Conservation (phyloP, 305 asterid species). For the Galium porrigens region DNA sequence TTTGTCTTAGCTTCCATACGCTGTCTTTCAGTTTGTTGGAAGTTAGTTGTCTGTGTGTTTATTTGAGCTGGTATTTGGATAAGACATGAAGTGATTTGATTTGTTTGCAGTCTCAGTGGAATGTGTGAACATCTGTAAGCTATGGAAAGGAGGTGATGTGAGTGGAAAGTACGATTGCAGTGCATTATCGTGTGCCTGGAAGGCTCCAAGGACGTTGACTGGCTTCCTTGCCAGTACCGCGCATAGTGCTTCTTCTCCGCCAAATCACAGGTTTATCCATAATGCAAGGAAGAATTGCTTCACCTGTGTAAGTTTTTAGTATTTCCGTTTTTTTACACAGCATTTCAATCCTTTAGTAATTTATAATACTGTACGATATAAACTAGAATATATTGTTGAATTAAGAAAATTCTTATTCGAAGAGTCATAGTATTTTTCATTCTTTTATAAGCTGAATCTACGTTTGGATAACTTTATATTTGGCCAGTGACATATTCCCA, state of each 20-base stretch:
- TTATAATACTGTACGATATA: neutral
- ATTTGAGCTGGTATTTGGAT: conserved; percentile 7
- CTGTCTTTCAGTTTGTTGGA: neutral
- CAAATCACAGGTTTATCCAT: conserved; percentile 23
- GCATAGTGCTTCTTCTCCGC: conserved; percentile 31
- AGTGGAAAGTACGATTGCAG: conserved; percentile 57
- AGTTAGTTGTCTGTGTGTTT: neutral
- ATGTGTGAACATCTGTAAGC: conserved; percentile 57
- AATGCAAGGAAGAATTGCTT: conserved; percentile 29
- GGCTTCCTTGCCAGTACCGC: conserved; percentile 81
- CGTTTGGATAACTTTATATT: neutral
- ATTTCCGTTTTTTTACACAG: neutral
- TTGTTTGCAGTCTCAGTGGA: conserved; percentile 44
- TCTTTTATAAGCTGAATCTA: neutral
- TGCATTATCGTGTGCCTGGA: conserved; percentile 63
- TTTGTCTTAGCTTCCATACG: neutral
- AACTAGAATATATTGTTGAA: neutral
- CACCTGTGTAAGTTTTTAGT: conserved; percentile 34
- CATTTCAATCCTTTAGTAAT: neutral
- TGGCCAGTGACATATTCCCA: neutral
- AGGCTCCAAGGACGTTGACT: conserved; percentile 64
- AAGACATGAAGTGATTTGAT: neutral
- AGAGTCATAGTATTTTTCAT: neutral
- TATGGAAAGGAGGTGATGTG: conserved; percentile 66
- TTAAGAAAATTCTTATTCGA: neutral